These are phyloP conservation scores for Prunus mume DNA, from an alignment of 306 rosid genomes.

Conservation along the genomic window DNA sequence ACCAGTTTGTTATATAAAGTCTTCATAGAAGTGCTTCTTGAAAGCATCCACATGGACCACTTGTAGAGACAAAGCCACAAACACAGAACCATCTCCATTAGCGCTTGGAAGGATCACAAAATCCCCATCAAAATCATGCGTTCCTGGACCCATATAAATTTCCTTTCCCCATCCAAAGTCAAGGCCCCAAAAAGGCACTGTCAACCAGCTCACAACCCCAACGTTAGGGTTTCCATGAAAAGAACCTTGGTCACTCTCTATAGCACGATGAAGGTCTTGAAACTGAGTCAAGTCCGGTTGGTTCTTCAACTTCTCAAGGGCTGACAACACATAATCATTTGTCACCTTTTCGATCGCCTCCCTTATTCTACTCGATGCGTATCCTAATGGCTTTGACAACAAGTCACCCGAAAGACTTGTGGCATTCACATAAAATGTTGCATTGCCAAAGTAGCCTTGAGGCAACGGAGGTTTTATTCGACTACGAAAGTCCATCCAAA, in stretches of 20 bases:
- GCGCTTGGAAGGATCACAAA: conserved; percentile 33
- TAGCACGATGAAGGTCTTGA: conserved; percentile 41
- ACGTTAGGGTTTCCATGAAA: conserved; percentile 51
- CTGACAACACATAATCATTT: conserved; percentile 36
- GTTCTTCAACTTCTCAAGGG: conserved; percentile 40
- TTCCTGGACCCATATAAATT: conserved; percentile 44
- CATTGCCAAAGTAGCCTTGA: conserved; percentile 51
- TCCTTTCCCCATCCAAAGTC: conserved; percentile 75
- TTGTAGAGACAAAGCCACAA: conserved; percentile 45
- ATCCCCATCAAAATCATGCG: conserved; percentile 47
- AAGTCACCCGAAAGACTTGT: conserved; percentile 43
- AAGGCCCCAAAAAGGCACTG: conserved; percentile 42
- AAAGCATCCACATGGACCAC: conserved; percentile 47
- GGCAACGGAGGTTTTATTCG: conserved; percentile 49
- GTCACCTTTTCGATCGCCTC: conserved; percentile 48
- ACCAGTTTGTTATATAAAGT: conserved; percentile 1
- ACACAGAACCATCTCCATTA: conserved; percentile 44
- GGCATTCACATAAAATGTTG: conserved; percentile 45
- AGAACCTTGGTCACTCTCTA: conserved; percentile 23
- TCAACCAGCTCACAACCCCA: conserved; percentile 52
- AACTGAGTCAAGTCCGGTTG: conserved; percentile 44
- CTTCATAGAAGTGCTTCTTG: conserved; percentile 45
- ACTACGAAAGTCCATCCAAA: conserved; percentile 40
- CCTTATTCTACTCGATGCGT: conserved; percentile 47
- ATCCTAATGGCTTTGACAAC: conserved; percentile 45